A percentile compares a stretch with the other conserved stretches of the same genome.
Evolutionary conservation across 83 land plant species (phyloP).

Genomic region (Larix sibirica): DNA sequence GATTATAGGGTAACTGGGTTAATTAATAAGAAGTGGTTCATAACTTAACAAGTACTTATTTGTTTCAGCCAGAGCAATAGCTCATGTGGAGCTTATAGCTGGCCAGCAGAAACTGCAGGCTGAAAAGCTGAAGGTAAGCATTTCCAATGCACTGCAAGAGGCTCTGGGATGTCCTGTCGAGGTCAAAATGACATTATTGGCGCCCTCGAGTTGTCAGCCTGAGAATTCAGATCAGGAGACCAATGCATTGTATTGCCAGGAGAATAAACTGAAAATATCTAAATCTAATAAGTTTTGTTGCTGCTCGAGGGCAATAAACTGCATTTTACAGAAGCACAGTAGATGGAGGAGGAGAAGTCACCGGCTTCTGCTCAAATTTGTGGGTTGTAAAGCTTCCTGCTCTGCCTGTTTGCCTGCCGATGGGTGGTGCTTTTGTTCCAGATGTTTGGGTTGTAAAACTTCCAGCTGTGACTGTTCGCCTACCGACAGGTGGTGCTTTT

Average conservation of each 20-base stretch:
- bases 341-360: background rate
- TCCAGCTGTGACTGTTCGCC: no score
- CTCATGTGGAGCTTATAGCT: slow-evolving; percentile 41
- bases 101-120: slow-evolving; percentile 36
- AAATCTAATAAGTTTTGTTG: background rate
- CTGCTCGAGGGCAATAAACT: background rate
- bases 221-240: background rate
- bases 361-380: background rate
- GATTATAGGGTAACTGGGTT: no score
- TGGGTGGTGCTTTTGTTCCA: background rate
- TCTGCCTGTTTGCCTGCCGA: background rate
- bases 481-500: no score
- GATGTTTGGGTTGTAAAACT: no score
- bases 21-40: no score
- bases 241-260: background rate
- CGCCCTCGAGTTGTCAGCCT: background rate
- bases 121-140: slow-evolving; percentile 47
- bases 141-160: slow-evolving; percentile 50
- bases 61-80: slow-evolving; percentile 44
- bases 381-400: background rate
- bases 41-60: background rate
- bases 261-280: background rate
- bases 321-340: slow-evolving; percentile 5
- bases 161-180: slow-evolving; percentile 51
- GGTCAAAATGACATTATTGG: slow-evolving; percentile 27